A percentile compares a stretch with the other conserved stretches of the same genome.
Evolutionary conservation across 2,329 filamentous ascomycete genomes (phyloP).

Genomic region (Colletotrichum caudatum): DNA sequence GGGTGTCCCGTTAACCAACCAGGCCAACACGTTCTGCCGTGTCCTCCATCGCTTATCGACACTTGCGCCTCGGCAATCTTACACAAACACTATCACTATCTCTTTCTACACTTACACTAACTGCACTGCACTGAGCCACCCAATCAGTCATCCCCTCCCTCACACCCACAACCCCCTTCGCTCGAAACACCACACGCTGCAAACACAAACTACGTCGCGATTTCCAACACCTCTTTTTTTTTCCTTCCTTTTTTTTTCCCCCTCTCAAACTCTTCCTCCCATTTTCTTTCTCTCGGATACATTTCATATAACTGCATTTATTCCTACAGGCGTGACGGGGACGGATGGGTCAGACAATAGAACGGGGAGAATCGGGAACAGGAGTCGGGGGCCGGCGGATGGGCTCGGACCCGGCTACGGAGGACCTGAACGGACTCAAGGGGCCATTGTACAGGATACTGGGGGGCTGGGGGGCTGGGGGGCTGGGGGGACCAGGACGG

Average conservation of each 20-base stretch:
- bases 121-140: neutral
- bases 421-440: neutral
- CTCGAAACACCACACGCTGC: neutral
- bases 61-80: conserved; percentile 36
- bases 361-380: conserved; percentile 4
- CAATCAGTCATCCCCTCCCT: neutral
- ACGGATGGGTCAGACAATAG: neutral
- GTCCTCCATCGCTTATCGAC: conserved; percentile 34
- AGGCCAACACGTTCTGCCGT: neutral
- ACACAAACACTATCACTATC: conserved; percentile 3
- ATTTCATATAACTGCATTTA: conserved; percentile 36
- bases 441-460: conserved; percentile 8
- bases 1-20: neutral
- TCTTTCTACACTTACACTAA: neutral
- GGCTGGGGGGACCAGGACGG: conserved; percentile 8
- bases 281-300: conserved; percentile 4
- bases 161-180: neutral
- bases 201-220: neutral
- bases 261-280: neutral
- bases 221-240: neutral
- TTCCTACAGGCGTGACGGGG: conserved; percentile 15
- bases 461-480: neutral
- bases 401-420: neutral
- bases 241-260: too few species aligned
- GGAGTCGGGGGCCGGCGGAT: neutral